These are phyloP conservation scores for Tolypocladium endophyticum DNA, from an alignment of 2,329 filamentous ascomycete genomes.

Conservation along the genomic window DNA sequence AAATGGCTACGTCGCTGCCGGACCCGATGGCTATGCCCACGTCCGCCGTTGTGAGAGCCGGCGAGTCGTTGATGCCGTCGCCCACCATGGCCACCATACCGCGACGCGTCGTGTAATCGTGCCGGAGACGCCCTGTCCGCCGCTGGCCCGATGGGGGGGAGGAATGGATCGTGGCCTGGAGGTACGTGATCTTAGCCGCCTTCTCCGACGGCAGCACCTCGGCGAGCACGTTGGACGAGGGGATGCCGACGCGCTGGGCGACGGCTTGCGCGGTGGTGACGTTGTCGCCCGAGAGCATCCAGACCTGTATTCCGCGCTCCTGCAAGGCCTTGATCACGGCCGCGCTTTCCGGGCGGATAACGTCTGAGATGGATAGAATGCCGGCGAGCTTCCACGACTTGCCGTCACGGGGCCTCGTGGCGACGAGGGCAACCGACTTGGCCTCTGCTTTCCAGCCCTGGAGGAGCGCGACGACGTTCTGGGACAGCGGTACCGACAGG, in stretches of 20 bases:
- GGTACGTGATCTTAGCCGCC: conserved; percentile 55
- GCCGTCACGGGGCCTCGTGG: conserved; percentile 22
- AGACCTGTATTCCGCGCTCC: conserved; percentile 59
- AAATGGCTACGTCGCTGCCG: conserved; percentile 76
- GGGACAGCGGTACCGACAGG: conserved; percentile 28
- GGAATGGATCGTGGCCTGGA: conserved; percentile 43
- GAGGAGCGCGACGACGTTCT: conserved; percentile 24
- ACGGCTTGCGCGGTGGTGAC: conserved; percentile 73
- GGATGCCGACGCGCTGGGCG: conserved; percentile 65
- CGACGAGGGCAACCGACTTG: conserved; percentile 53
- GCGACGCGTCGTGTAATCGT: conserved; percentile 22
- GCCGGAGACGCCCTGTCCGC: conserved; percentile 3
- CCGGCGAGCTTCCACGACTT: conserved; percentile 44
- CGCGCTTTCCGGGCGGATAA: conserved; percentile 63
- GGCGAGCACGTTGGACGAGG: conserved; percentile 64
- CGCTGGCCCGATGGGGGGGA: not conserved
- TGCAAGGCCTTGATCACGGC: conserved; percentile 55
- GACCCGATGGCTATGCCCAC: conserved; percentile 77
- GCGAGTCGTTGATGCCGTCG: conserved; percentile 83
- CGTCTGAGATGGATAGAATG: conserved; percentile 69
- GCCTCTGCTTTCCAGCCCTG: conserved; percentile 50
- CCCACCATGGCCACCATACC: conserved; percentile 71
- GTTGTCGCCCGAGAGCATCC: conserved; percentile 92
- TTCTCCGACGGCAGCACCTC: conserved; percentile 82
- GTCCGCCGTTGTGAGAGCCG: conserved; percentile 69